Evolutionary conservation across 306 rosid genomes (phyloP), one percentile per base, ranked within the genome.

Genomic region (Inga oerstediana): DNA sequence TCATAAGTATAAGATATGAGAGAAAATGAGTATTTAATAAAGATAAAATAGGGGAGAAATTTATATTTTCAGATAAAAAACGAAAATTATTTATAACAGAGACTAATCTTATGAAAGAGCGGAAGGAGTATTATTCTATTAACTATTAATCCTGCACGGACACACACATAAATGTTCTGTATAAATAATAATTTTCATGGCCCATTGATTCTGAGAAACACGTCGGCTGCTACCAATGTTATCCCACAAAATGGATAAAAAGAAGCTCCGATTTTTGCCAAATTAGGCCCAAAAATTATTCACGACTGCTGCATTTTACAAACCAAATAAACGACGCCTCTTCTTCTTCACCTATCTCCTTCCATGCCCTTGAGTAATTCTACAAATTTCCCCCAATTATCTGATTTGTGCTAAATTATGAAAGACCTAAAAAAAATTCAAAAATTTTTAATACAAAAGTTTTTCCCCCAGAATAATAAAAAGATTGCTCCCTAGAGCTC

Each of bases 281-380:
- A 89, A 78, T 93, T 89, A 49, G 86, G 89, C 85, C 80, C 85
- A 65, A 78, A 74, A 85, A 79, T 74, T 12, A 72, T 72, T 72
- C 7, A 43, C 39, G 77, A 77, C 80, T 85, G 75, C 81, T 85
- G 56, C 64, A 86, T 66, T 75, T 83, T 84, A 84, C 79, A 61
- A 56, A 56, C 46, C 79, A 41, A 86, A 62, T 44, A n/a, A 44
- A n/a, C 68, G 78, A 80, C 70, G 82, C 85, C 79, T 58, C 24
- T n/a, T 56, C 62, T 44, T 64, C 32, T 58, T 19, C 22, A 12
- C 80, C 84, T 37, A 35, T 19, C 56, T 27, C 22, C 8, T 10
- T 12, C 71, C 49, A 2, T 10, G 78, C 66, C 46, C 20, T n/a
- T 78, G 79, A 73, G 0, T 72, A 72, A 81, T 87, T 90, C 90